Conservation (phyloP, 306 rosid species). For the Sicyos edulis region DNA sequence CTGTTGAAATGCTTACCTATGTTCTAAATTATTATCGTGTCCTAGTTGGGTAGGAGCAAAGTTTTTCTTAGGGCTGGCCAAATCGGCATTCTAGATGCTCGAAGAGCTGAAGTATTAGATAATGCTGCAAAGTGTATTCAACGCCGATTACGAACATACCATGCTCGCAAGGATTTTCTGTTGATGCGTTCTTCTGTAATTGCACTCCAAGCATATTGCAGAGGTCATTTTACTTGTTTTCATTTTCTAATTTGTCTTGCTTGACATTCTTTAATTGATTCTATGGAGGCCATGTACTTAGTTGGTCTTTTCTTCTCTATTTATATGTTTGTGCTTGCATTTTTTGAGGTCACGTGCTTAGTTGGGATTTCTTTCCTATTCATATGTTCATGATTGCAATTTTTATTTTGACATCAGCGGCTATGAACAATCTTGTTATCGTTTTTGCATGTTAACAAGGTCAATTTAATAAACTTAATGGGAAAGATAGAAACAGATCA, state of each 20-base stretch:
- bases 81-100: constrained; percentile 84
- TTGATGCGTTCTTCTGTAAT: constrained; percentile 51
- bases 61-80: constrained; percentile 97
- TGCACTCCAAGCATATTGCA: constrained; percentile 72
- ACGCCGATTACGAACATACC: constrained; percentile 52
- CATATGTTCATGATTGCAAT: background rate
- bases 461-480: background rate
- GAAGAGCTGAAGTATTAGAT: constrained; percentile 81
- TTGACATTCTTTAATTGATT: background rate
- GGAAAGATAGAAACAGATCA: background rate
- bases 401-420: background rate
- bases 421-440: background rate
- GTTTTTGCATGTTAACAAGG: background rate
- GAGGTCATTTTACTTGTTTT: constrained; percentile 47
- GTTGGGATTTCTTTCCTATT: background rate
- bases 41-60: constrained; percentile 85
- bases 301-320: too few relatives aligned
- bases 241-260: constrained; percentile 7
- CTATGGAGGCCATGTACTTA: background rate
- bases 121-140: constrained; percentile 75
- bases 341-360: too few relatives aligned
- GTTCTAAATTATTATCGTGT: background rate
- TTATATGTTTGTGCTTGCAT: too few relatives aligned
- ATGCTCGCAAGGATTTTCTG: constrained; percentile 60
- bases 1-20: background rate